These are phyloP conservation scores for Suillus variegatus DNA, from an alignment of 768 basidiomycete species.

Conservation along the genomic window DNA sequence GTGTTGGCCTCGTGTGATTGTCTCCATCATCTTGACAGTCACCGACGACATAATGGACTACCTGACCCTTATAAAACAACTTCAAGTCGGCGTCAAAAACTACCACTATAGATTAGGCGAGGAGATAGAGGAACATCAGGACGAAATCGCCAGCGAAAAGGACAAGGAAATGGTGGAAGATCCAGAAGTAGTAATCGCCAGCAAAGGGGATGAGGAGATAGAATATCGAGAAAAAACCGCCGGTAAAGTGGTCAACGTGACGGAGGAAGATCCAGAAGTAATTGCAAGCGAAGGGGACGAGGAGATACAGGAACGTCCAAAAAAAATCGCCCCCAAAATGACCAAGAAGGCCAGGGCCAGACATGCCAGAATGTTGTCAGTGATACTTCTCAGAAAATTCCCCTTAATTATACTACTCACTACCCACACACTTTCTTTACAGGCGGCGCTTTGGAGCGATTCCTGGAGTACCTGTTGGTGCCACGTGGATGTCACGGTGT, in stretches of 20 bases:
- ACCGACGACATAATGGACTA: background rate
- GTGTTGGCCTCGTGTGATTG: background rate
- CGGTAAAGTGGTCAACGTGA: background rate
- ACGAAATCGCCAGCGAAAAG: background rate
- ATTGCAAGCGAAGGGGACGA: background rate
- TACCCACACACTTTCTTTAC: background rate
- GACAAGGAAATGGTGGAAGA: background rate
- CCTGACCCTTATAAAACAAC: background rate
- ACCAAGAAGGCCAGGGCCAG: background rate
- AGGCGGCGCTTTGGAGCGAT: conserved; percentile 28
- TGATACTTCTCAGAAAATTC: background rate
- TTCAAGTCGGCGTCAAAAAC: background rate
- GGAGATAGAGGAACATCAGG: background rate
- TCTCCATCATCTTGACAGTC: background rate
- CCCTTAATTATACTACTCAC: background rate
- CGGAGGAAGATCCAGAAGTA: background rate
- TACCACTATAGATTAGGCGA: background rate
- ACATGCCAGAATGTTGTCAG: background rate
- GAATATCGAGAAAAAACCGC: background rate
- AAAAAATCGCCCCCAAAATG: background rate
- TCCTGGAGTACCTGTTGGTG: conserved; percentile 22
- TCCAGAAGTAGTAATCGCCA: background rate
- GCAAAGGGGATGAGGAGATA: background rate
- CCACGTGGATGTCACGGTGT: conserved; percentile 20
- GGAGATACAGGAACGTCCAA: background rate